These are phyloP conservation scores for Elasticomyces elasticus DNA, from an alignment of 495 filamentous ascomycete species.

Conservation along the genomic window DNA sequence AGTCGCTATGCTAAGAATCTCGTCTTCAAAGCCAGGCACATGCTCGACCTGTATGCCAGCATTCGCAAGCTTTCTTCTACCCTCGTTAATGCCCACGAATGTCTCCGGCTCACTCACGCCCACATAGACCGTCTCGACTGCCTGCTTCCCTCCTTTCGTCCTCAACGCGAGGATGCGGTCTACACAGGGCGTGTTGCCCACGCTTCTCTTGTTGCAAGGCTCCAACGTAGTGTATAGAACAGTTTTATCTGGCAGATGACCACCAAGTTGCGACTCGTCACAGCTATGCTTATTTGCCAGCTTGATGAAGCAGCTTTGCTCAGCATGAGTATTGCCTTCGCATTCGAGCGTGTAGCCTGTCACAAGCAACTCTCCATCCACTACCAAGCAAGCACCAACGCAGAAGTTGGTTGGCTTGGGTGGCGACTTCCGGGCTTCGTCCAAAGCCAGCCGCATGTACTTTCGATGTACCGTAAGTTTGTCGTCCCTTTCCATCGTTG, in stretches of 20 bases:
- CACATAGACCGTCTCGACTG: constrained; percentile 71
- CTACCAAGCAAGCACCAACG: constrained; percentile 74
- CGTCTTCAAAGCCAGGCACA: constrained; percentile 65
- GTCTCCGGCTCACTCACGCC: constrained; percentile 81
- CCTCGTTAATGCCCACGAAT: constrained; percentile 74
- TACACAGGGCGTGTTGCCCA: constrained; percentile 73
- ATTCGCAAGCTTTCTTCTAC: constrained; percentile 56
- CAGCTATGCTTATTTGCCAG: constrained; percentile 43
- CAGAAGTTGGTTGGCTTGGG: constrained; percentile 86
- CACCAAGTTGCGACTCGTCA: constrained; percentile 44
- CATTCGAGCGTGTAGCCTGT: constrained; percentile 90
- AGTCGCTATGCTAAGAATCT: constrained; percentile 70
- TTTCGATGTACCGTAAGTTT: constrained; percentile 39
- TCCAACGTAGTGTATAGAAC: constrained; percentile 90
- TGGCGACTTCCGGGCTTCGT: constrained; percentile 63
- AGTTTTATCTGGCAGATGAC: constrained; percentile 46
- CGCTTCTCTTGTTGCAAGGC: constrained; percentile 72
- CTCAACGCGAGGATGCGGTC: constrained; percentile 61
- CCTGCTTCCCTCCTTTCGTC: constrained; percentile 26
- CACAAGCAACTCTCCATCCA: constrained; percentile 54
- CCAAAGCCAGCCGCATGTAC: constrained; percentile 65
- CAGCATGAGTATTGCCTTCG: constrained; percentile 87
- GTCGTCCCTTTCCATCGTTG: neutral
- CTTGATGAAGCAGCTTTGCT: constrained; percentile 83
- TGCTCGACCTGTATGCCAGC: constrained; percentile 64